These are phyloP conservation scores for Huiozyma sinensis DNA, from an alignment of 805 yeast genomes.

Conservation along the genomic window DNA sequence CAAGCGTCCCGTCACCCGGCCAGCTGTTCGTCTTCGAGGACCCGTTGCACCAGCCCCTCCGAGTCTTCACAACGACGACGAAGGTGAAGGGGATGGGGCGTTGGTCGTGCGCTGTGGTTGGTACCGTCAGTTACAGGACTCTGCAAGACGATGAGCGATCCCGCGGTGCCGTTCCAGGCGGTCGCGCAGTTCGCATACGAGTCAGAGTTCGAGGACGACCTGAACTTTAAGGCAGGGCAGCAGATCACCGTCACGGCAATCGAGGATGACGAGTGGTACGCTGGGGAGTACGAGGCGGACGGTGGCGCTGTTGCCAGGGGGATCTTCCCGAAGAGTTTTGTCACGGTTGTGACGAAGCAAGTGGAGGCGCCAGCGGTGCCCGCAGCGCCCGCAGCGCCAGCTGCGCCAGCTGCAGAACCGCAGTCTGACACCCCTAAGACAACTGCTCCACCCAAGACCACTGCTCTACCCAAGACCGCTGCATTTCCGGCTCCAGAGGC, in stretches of 20 bases:
- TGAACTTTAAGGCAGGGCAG: constrained; percentile 59
- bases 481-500: constrained; percentile 4
- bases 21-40: too few species aligned
- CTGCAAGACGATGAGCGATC: constrained; percentile 15
- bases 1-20: too few species aligned
- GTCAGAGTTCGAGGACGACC: constrained; percentile 74
- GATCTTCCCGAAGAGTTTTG: constrained; percentile 82
- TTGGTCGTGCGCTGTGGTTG: too few species aligned
- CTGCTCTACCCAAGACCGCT: not conserved
- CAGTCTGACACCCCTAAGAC: constrained; percentile 4
- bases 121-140: too few species aligned
- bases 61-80: too few species aligned
- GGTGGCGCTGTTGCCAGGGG: constrained; percentile 45
- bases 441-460: not conserved
- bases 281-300: constrained; percentile 49
- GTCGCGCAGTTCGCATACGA: constrained; percentile 57
- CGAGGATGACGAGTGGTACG: constrained; percentile 89
- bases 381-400: not conserved
- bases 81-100: too few species aligned
- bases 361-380: not conserved
- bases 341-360: constrained; percentile 18
- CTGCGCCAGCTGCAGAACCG: constrained; percentile 1
- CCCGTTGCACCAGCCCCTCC: too few species aligned
- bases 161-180: constrained; percentile 50
- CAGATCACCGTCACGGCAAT: constrained; percentile 61